phyloP scores from a whole-genome alignment of 2,329 filamentous ascomycete genomes.

The Plenodomus tracheiphilus region DNA sequence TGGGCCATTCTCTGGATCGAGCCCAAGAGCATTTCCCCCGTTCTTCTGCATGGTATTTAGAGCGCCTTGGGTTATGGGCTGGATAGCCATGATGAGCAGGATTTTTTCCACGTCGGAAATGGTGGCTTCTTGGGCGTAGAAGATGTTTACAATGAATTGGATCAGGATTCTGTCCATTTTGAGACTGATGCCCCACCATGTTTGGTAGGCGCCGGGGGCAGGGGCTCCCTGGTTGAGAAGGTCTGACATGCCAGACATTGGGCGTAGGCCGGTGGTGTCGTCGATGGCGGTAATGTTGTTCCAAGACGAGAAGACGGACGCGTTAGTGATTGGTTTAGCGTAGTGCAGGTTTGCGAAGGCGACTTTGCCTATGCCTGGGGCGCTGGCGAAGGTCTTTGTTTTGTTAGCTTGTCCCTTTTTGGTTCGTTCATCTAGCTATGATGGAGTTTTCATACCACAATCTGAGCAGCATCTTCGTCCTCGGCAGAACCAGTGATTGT shows the following conservation, averaged over 20 bases:
- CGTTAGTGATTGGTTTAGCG: slow-evolving; percentile 26
- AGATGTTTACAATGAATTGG: slow-evolving; percentile 14
- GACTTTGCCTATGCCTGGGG: slow-evolving; percentile 17
- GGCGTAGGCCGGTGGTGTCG: slow-evolving; percentile 25
- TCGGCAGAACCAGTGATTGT: slow-evolving; percentile 8
- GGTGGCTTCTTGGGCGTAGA: slow-evolving; percentile 14
- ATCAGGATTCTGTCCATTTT: slow-evolving; percentile 19
- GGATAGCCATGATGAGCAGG: slow-evolving; percentile 17
- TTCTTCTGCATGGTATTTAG: slow-evolving; percentile 17
- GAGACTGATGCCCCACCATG: slow-evolving; percentile 24
- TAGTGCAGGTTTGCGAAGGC: slow-evolving; percentile 25
- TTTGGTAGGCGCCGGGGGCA: slow-evolving; percentile 11
- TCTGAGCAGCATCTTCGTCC: slow-evolving; percentile 24
- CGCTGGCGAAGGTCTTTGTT: slow-evolving; percentile 26
- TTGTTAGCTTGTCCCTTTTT: not conserved
- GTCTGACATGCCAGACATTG: slow-evolving; percentile 21
- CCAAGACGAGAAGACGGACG: slow-evolving; percentile 27
- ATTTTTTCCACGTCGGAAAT: slow-evolving; percentile 19
- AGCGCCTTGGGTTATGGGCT: slow-evolving; percentile 16
- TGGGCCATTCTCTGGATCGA: slow-evolving; percentile 16
- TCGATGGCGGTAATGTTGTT: slow-evolving; percentile 22
- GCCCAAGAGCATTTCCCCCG: slow-evolving; percentile 31
- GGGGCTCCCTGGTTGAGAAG: slow-evolving; percentile 15
- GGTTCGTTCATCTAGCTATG: too few species aligned
- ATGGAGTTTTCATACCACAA: slow-evolving; percentile 11